These are phyloP conservation scores for Monilinia fructigena DNA, from an alignment of 2,329 filamentous ascomycete species.

Conservation along the genomic window DNA sequence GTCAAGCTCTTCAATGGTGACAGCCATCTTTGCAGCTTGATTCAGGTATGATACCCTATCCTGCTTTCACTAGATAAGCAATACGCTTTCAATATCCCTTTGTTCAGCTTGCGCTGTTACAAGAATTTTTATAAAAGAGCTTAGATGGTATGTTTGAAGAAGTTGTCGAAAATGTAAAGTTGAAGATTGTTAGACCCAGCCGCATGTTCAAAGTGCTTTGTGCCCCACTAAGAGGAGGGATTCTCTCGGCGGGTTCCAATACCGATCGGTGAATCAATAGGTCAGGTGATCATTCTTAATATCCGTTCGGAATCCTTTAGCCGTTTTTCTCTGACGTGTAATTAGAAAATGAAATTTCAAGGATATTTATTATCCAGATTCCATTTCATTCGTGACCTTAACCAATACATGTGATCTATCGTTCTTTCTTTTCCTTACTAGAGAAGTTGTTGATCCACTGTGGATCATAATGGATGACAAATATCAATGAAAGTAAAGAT, in stretches of 20 bases:
- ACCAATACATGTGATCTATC: neutral
- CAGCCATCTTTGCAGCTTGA: constrained; percentile 55
- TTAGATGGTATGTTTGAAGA: constrained; percentile 28
- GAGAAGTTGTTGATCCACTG: neutral
- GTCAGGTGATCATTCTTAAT: constrained; percentile 11
- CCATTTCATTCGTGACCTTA: neutral
- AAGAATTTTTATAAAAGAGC: constrained; percentile 25
- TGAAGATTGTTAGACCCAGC: constrained; percentile 27
- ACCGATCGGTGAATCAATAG: constrained; percentile 9
- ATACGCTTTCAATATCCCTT: constrained; percentile 26
- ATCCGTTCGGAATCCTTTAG: neutral
- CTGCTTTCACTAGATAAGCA: constrained; percentile 30
- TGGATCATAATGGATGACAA: neutral
- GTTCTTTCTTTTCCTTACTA: neutral
- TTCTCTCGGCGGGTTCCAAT: constrained; percentile 14
- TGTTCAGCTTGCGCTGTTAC: constrained; percentile 36
- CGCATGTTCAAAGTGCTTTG: constrained; percentile 29
- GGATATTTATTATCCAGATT: neutral
- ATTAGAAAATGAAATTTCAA: neutral
- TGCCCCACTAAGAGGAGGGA: constrained; percentile 26
- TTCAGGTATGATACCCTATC: constrained; percentile 31
- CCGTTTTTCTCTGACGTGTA: neutral
- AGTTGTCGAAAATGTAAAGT: constrained; percentile 27
- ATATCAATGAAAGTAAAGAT: neutral
- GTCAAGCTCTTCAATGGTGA: constrained; percentile 91